Base-by-base conservation (phyloP, 2,329 filamentous ascomycete genomes). In the Lasiodiplodia citricola region DNA sequence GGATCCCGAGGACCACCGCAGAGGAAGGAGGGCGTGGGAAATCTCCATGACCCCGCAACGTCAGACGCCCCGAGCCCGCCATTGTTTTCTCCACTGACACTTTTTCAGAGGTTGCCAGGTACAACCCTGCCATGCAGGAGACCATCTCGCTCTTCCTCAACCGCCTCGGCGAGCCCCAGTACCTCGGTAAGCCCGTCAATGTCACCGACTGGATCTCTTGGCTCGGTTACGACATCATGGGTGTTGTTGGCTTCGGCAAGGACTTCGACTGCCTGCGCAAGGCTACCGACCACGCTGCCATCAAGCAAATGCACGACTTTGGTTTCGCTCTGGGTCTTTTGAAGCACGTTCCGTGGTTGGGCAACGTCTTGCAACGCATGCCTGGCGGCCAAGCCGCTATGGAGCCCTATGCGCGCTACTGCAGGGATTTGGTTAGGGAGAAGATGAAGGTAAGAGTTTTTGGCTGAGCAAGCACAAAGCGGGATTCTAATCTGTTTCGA, bases 161-260 rank as follows among this genome's bases (percentile, higher is more conserved):
- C 21, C 51, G 63, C n/a, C n/a, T 66, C 5, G 7, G 35, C 10
- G 63, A 28, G 21, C 35, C 50, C 2, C 5, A 41, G 14, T 44
- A 37, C 13, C 18, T 31, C 18, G 63, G 47, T 2, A 47, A 56
- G 21, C 56, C 66, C 1, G 31, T 55, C 6, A 47, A 68, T n/a
- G 11, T 47, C 13, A 55, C 66, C 16, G 47, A 68, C 28, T 68
- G 44, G 56, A 37, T 52, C 62, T 60, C 81, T 69, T 84, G 80
- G 76, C 73, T 86, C 37, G 79, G 82, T 11, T 83, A 86, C 70
- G 85, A 87, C 68, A 82, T 86, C 69, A 86, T 87, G 81, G 83
- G 83, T 10, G 82, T 85, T 69, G 72, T 84, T 31, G 80, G 80
- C 37, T 82, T 83, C 72, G 81, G 81, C 2, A 81, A 83, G 71